Evolutionary conservation across 768 basidiomycete species (phyloP).

Genomic region (Hirschioporus abietinus): DNA sequence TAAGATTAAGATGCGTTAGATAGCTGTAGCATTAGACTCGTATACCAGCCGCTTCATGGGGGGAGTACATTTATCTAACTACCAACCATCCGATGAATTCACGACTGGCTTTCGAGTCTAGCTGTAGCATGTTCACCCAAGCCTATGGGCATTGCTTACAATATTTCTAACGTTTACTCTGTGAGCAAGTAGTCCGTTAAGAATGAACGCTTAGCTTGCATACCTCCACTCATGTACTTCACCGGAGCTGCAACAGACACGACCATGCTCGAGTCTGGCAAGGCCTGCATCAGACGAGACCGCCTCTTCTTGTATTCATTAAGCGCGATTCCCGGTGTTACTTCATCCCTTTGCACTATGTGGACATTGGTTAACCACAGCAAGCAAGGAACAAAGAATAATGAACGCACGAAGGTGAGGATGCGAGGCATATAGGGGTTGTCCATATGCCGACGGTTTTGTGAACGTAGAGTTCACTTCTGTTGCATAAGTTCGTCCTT

Average conservation of each 20-base stretch:
- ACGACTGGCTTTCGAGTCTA: too few species aligned
- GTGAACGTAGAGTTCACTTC: constrained; percentile 22
- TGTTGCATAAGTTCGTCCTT: constrained; percentile 28
- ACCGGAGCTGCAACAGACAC: constrained; percentile 73
- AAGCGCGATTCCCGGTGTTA: constrained; percentile 77
- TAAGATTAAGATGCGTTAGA: constrained; percentile 28
- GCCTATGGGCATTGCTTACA: constrained; percentile 47
- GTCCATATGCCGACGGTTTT: constrained; percentile 78
- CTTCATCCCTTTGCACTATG: constrained; percentile 54
- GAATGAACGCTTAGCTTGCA: constrained; percentile 24
- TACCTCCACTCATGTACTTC: constrained; percentile 83
- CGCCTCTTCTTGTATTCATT: constrained; percentile 76
- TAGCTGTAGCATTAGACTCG: constrained; percentile 6
- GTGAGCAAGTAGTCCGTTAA: constrained; percentile 6
- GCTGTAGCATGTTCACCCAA: too few species aligned
- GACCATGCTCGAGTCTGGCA: constrained; percentile 72
- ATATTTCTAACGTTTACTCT: constrained; percentile 47
- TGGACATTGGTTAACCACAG: constrained; percentile 5
- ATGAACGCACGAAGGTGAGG: constrained; percentile 71
- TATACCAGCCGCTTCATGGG: too few species aligned
- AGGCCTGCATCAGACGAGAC: constrained; percentile 58
- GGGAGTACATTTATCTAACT: too few species aligned
- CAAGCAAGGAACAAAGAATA: constrained; percentile 4
- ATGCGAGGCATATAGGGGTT: constrained; percentile 73
- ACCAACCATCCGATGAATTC: too few species aligned